phyloP scores from a whole-genome alignment of 2,329 filamentous ascomycete species.

The Claviceps monticola region DNA sequence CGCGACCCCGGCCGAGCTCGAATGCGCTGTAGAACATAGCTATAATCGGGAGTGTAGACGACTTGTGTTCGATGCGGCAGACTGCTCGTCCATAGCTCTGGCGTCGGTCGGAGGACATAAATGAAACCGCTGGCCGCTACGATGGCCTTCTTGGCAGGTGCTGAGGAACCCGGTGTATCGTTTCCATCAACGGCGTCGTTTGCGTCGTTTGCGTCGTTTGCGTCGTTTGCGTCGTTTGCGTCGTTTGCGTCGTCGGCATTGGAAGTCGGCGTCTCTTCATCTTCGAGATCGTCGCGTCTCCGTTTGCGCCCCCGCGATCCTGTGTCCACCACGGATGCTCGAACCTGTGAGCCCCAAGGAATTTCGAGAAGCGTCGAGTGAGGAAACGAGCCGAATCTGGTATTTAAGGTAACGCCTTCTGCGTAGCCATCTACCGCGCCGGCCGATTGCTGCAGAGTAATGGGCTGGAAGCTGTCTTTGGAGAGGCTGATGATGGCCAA shows the following conservation, averaged over 20 bases:
- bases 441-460: constrained; percentile 50
- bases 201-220: no score
- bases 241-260: constrained; percentile 19
- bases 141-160: constrained; percentile 31
- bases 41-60: constrained; percentile 78
- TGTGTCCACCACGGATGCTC: constrained; percentile 81
- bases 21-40: constrained; percentile 67
- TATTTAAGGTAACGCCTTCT: constrained; percentile 73
- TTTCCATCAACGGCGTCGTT: constrained; percentile 6
- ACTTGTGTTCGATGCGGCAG: constrained; percentile 74
- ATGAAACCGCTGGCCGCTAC: constrained; percentile 56
- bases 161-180: constrained; percentile 18
- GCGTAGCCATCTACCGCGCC: constrained; percentile 57
- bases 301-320: constrained; percentile 69
- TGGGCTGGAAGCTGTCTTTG: constrained; percentile 69
- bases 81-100: constrained; percentile 69
- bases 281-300: constrained; percentile 31
- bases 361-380: constrained; percentile 64
- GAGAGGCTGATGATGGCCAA: constrained; percentile 81
- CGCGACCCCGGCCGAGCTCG: constrained; percentile 57
- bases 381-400: constrained; percentile 82
- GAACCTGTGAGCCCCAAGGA: constrained; percentile 84
- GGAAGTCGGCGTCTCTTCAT: constrained; percentile 27
- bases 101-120: constrained; percentile 65
- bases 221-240: constrained; percentile 6